A percentile compares a stretch with the other conserved stretches of the same genome.
Conservation (phyloP, 1,139 yeast genomes). For the Yamadazyma sp. region DNA sequence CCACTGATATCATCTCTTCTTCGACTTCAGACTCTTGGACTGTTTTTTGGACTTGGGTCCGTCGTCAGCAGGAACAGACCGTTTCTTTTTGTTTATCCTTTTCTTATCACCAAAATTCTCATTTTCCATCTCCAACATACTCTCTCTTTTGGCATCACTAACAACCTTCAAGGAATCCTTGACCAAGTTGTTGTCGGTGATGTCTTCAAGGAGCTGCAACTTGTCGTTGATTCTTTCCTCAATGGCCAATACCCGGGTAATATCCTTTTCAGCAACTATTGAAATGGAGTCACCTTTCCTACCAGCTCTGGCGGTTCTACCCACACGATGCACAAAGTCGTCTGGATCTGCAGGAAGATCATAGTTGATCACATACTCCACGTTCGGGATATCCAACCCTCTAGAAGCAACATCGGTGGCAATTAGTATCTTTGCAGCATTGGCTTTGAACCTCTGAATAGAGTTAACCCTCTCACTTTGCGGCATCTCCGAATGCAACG, state of each 20-base stretch:
- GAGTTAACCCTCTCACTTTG: conserved; percentile 90
- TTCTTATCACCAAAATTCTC: conserved; percentile 82
- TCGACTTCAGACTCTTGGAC: neutral
- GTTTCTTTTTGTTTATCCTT: conserved; percentile 52
- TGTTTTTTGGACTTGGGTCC: conserved; percentile 1
- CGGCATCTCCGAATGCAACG: conserved; percentile 93
- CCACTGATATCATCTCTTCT: neutral
- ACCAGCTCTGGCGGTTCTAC: conserved; percentile 99
- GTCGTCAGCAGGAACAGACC: conserved; percentile 8
- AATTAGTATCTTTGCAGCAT: conserved; percentile 86
- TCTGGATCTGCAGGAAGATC: conserved; percentile 97
- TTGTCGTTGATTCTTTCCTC: conserved; percentile 81
- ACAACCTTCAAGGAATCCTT: conserved; percentile 66
- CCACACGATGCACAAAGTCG: conserved; percentile 96
- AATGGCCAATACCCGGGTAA: conserved; percentile 76
- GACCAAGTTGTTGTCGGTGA: conserved; percentile 75
- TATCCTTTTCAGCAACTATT: conserved; percentile 82
- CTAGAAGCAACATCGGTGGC: conserved; percentile 98
- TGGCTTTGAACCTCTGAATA: conserved; percentile 87
- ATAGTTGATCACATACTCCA: conserved; percentile 82
- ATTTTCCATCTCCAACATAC: conserved; percentile 89
- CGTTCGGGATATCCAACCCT: conserved; percentile 95
- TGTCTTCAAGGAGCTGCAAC: conserved; percentile 68
- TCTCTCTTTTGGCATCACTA: conserved; percentile 84
- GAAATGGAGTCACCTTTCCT: conserved; percentile 58